phyloP scores from a whole-genome alignment of 164 flowering plant species.

The Warburgia ugandensis region DNA sequence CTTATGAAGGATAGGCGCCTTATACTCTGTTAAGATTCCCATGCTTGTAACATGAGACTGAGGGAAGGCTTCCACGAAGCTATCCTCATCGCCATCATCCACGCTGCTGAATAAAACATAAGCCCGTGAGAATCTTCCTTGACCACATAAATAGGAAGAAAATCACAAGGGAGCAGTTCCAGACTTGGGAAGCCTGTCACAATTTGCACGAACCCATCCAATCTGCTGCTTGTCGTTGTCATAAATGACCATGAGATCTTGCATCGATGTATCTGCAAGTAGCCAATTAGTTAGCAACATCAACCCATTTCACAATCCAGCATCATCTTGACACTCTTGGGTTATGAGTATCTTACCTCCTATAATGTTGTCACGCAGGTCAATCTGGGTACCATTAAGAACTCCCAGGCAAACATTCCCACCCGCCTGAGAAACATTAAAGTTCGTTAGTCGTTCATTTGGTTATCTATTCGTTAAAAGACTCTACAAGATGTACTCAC shows the following conservation, averaged over 20 bases:
- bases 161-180: constrained; percentile 27
- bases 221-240: constrained; percentile 67
- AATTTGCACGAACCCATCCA: constrained; percentile 70
- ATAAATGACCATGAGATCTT: constrained; percentile 63
- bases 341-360: constrained; percentile 48
- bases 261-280: constrained; percentile 57
- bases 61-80: constrained; percentile 3
- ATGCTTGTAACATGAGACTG: constrained; percentile 24
- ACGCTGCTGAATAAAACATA: constrained; percentile 38
- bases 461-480: neutral
- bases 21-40: constrained; percentile 20
- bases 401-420: constrained; percentile 90
- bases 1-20: no score
- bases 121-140: constrained; percentile 28
- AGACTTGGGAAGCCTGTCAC: constrained; percentile 68
- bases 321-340: no score
- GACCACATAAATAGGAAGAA: constrained; percentile 20
- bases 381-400: constrained; percentile 57
- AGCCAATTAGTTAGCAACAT: neutral
- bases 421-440: constrained; percentile 30
- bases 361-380: constrained; percentile 46
- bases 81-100: constrained; percentile 27
- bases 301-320: no score
- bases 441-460: neutral
- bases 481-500: constrained; percentile 31